A percentile compares a stretch with the other conserved stretches of the same genome.
These are phyloP conservation scores for Aphanomyces astaci DNA, from an alignment of 352 stramenopile species.

Conservation along the genomic window DNA sequence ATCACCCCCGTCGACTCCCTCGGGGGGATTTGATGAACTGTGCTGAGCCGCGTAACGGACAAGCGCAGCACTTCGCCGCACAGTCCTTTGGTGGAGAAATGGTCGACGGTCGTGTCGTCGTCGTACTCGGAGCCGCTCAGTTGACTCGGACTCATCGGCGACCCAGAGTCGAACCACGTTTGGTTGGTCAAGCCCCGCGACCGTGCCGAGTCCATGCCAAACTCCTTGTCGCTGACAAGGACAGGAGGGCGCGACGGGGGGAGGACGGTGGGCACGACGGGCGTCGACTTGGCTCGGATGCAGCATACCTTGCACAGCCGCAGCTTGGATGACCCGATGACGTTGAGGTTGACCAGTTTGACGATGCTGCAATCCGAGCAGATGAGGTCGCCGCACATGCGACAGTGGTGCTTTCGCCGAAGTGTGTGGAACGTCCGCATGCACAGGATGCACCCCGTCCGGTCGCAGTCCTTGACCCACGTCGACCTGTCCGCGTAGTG, in stretches of 20 bases:
- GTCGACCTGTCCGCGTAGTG: constrained; percentile 63
- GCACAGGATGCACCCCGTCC: constrained; percentile 59
- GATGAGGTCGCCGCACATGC: constrained; percentile 70
- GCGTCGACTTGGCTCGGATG: constrained; percentile 62
- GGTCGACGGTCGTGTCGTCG: constrained; percentile 2
- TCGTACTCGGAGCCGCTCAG: not conserved
- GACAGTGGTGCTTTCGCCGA: constrained; percentile 72
- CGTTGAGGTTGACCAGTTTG: constrained; percentile 55
- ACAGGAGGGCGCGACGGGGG: not conserved
- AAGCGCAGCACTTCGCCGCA: constrained; percentile 19
- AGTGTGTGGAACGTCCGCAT: constrained; percentile 72
- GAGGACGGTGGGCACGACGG: constrained; percentile 29
- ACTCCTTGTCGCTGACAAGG: not conserved
- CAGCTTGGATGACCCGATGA: constrained; percentile 72
- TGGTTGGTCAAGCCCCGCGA: constrained; percentile 7
- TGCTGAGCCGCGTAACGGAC: constrained; percentile 13
- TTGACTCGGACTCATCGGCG: not conserved
- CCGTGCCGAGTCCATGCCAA: not conserved
- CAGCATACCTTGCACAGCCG: constrained; percentile 75
- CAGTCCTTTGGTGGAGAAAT: constrained; percentile 20
- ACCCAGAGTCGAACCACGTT: not conserved
- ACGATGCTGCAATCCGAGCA: constrained; percentile 74
- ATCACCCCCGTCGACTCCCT: not conserved
- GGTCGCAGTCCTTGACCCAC: constrained; percentile 70
- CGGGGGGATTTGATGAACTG: constrained; percentile 10